Evolutionary conservation across 1,284 basidiomycete species (phyloP).

Genomic region (Ustilago sp.): DNA sequence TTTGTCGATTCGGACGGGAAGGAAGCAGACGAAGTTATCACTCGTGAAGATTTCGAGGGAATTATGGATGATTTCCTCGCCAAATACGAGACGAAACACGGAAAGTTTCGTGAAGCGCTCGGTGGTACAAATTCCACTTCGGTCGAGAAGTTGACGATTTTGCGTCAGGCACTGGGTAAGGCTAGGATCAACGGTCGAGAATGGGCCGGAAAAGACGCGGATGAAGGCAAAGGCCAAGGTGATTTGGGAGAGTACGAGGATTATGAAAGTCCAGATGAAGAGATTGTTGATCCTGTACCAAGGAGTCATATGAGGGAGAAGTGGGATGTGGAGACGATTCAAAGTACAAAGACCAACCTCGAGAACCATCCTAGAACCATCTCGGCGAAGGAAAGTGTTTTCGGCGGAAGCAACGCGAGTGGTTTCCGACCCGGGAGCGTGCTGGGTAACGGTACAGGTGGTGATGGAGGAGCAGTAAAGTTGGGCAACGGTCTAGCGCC

Average conservation of each 20-base stretch:
- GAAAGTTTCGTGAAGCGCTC: slow-evolving; percentile 78
- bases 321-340: slow-evolving; percentile 69
- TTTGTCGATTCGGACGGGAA: slow-evolving; percentile 63
- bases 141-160: slow-evolving; percentile 77
- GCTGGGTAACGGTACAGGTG: slow-evolving; percentile 6
- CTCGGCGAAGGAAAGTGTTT: slow-evolving; percentile 54
- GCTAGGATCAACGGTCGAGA: slow-evolving; percentile 53
- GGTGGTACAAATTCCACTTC: slow-evolving; percentile 65
- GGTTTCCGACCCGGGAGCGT: slow-evolving; percentile 38
- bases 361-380: slow-evolving; percentile 67
- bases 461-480: slow-evolving; percentile 25
- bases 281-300: slow-evolving; percentile 48
- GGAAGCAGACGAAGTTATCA: slow-evolving; percentile 78
- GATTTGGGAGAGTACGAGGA: slow-evolving; percentile 81
- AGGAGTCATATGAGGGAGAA: slow-evolving; percentile 57
- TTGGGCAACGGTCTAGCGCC: slow-evolving; percentile 44
- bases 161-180: slow-evolving; percentile 60
- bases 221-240: slow-evolving; percentile 71
- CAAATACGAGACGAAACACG: slow-evolving; percentile 89
- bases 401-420: slow-evolving; percentile 42
- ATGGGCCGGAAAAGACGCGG: slow-evolving; percentile 40
- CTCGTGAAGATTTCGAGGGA: slow-evolving; percentile 84
- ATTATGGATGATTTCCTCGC: slow-evolving; percentile 96
- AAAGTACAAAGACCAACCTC: slow-evolving; percentile 66
- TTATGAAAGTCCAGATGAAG: slow-evolving; percentile 76